A percentile compares a stretch with the other conserved stretches of the same genome.
phyloP scores from a whole-genome alignment of 345 rosid genomes.

The Salix arbutifolia region DNA sequence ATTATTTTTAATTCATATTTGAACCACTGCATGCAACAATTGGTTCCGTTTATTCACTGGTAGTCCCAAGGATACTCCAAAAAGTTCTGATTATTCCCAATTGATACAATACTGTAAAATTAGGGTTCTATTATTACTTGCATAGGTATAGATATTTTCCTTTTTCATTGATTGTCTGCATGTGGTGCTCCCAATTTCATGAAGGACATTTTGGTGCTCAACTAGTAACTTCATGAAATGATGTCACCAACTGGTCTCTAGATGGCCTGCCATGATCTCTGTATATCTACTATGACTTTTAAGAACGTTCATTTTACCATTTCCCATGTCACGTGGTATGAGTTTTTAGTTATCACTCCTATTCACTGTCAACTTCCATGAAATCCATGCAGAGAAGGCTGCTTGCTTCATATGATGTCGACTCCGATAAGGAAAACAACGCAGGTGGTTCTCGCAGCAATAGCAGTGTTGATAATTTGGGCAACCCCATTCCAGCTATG shows the following conservation, averaged over 20 bases:
- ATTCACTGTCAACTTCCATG: not conserved
- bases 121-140: not conserved
- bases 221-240: not conserved
- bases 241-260: not conserved
- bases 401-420: constrained; percentile 28
- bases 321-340: not conserved
- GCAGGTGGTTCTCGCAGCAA: constrained; percentile 2
- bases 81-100: not conserved
- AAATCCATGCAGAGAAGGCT: constrained; percentile 37
- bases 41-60: not conserved
- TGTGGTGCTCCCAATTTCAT: not conserved
- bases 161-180: not conserved
- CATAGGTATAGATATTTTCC: not conserved
- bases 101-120: not conserved
- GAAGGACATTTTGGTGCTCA: not conserved
- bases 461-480: constrained; percentile 21
- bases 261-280: not conserved
- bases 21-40: not conserved
- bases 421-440: constrained; percentile 25
- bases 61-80: not conserved
- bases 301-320: not conserved
- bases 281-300: not conserved
- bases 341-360: not conserved
- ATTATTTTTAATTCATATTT: not conserved
- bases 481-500: constrained; percentile 24